A percentile compares a stretch with the other conserved stretches of the same genome.
Evolutionary conservation across 1,284 basidiomycete genomes (phyloP).

Genomic region (Melampsora abietis-canadensis): DNA sequence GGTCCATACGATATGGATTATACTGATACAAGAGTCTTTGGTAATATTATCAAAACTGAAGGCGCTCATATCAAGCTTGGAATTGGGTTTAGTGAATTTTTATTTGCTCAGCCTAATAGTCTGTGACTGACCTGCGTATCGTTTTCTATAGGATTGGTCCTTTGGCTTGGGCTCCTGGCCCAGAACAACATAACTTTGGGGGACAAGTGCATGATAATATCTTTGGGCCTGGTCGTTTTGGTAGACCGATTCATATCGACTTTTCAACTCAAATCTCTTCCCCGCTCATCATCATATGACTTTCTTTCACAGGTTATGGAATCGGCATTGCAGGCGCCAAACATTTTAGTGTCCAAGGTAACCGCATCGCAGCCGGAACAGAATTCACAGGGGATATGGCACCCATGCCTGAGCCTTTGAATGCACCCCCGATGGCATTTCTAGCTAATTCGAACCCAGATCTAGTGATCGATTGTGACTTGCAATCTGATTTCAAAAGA

Average conservation of each 20-base stretch:
- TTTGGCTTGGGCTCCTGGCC: constrained; percentile 18
- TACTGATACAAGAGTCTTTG: constrained; percentile 29
- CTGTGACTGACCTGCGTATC: neutral
- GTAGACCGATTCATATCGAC: neutral
- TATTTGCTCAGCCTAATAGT: neutral
- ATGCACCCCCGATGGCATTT: constrained; percentile 39
- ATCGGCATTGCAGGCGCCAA: constrained; percentile 36
- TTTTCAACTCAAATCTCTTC: too few relatives aligned
- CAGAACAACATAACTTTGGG: constrained; percentile 22
- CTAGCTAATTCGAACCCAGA: constrained; percentile 31
- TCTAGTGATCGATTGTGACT: constrained; percentile 9
- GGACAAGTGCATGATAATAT: constrained; percentile 36
- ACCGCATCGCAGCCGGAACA: constrained; percentile 20
- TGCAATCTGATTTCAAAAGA: constrained; percentile 28
- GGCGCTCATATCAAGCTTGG: constrained; percentile 41
- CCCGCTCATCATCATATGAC: too few relatives aligned
- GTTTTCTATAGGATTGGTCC: constrained; percentile 29
- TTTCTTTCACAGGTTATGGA: constrained; percentile 20
- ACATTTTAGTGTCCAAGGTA: constrained; percentile 29
- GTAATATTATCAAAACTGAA: constrained; percentile 34
- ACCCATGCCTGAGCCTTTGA: constrained; percentile 28
- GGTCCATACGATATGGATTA: constrained; percentile 38
- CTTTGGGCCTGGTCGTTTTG: constrained; percentile 42
- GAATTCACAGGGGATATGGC: constrained; percentile 29
- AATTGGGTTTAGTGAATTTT: constrained; percentile 20